These are phyloP conservation scores for Xerocomus nothofagi DNA, from an alignment of 1,284 basidiomycete species.

Conservation along the genomic window DNA sequence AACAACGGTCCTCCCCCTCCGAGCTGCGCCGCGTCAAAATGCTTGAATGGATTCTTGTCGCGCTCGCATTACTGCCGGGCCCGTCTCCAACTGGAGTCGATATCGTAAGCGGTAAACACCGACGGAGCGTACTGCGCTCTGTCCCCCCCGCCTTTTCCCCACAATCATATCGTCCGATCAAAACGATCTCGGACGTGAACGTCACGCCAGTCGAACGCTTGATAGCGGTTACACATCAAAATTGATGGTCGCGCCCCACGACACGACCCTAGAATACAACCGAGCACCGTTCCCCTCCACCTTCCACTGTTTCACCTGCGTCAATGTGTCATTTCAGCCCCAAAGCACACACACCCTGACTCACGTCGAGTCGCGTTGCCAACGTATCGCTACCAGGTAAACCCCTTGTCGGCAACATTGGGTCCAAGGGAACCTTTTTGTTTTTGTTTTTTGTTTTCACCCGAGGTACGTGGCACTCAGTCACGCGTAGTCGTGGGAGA, in stretches of 20 bases:
- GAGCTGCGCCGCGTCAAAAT: not conserved
- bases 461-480: too few relatives aligned
- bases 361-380: not conserved
- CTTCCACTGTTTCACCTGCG: constrained; percentile 1
- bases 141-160: not conserved
- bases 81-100: not conserved
- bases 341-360: too few relatives aligned
- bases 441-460: too few relatives aligned
- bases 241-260: not conserved
- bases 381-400: too few relatives aligned
- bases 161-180: too few relatives aligned
- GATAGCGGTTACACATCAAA: not conserved
- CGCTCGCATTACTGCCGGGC: too few relatives aligned
- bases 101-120: not conserved
- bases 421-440: not conserved
- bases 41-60: too few relatives aligned
- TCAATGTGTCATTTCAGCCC: not conserved
- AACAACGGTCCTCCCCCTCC: too few relatives aligned
- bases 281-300: not conserved
- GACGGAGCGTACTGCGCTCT: not conserved
- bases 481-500: too few relatives aligned
- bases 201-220: too few relatives aligned
- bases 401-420: too few relatives aligned
- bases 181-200: not conserved
- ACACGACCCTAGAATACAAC: not conserved